Evolutionary conservation across 2,329 filamentous ascomycete species (phyloP).

Genomic region (Xylariomycetidae sp.): DNA sequence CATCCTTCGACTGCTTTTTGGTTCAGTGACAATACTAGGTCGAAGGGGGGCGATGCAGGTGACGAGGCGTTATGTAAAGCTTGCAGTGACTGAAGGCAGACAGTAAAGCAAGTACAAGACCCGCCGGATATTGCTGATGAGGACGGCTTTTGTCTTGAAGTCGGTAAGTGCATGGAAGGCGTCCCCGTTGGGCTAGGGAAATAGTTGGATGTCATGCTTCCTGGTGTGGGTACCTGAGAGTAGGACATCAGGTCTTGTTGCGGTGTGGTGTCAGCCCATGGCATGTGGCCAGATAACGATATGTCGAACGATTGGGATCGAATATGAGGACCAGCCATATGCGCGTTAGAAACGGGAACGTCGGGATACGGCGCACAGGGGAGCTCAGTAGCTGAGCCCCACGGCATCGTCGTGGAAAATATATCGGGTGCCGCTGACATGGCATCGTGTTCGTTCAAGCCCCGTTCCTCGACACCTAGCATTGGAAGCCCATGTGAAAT

Average conservation of each 20-base stretch:
- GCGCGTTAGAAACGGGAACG: conserved; percentile 22
- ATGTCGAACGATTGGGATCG: conserved; percentile 33
- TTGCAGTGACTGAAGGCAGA: conserved; percentile 40
- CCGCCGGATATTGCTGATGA: conserved; percentile 20
- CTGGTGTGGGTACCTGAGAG: conserved; percentile 29
- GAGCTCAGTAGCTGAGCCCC: conserved; percentile 34
- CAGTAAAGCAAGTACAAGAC: conserved; percentile 40
- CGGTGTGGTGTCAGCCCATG: conserved; percentile 23
- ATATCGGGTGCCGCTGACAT: conserved; percentile 26
- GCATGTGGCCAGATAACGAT: conserved; percentile 23
- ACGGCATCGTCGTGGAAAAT: conserved; percentile 32
- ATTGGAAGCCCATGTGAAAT: conserved; percentile 28
- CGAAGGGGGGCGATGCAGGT: conserved; percentile 34
- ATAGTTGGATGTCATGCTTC: conserved; percentile 30
- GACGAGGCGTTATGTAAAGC: conserved; percentile 39
- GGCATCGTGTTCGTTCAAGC: conserved; percentile 15
- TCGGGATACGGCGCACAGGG: conserved; percentile 27
- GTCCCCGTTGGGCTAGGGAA: conserved; percentile 35
- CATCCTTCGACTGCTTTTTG: conserved; percentile 44
- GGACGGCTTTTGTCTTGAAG: conserved; percentile 23
- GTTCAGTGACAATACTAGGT: conserved; percentile 39
- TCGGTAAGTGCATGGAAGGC: conserved; percentile 27
- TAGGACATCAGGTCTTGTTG: conserved; percentile 29
- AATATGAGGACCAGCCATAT: conserved; percentile 22
- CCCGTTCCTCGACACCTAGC: conserved; percentile 24